A percentile compares a stretch with the other conserved stretches of the same genome.
phyloP scores from a whole-genome alignment of 1,284 basidiomycete species.

The Naganishia cerealis region DNA sequence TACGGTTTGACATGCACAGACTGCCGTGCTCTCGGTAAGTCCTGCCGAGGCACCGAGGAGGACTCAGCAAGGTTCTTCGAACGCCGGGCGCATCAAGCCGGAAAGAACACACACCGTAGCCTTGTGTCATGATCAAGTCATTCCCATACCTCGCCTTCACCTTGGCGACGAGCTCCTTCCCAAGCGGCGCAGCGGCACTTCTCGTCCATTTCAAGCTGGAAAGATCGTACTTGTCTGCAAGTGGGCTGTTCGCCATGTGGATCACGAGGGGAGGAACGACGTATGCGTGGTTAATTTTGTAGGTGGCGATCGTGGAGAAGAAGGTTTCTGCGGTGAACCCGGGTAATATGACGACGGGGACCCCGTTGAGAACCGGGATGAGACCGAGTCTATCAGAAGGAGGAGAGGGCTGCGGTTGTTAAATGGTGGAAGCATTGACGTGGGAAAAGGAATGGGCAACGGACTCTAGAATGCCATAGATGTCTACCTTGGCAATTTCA shows the following conservation, averaged over 20 bases:
- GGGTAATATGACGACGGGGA: constrained; percentile 67
- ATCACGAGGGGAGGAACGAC: constrained; percentile 85
- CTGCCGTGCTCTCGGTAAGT: constrained; percentile 57
- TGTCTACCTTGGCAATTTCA: constrained; percentile 59
- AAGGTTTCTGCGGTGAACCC: constrained; percentile 63
- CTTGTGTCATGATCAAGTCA: constrained; percentile 23
- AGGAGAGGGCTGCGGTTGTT: neutral
- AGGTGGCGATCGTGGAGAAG: constrained; percentile 68
- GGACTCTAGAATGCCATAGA: constrained; percentile 42
- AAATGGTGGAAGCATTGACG: neutral
- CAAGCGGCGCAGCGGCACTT: constrained; percentile 80
- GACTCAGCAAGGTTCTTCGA: constrained; percentile 64
- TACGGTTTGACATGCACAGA: constrained; percentile 48
- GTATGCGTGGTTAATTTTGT: constrained; percentile 64
- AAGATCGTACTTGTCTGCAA: constrained; percentile 70
- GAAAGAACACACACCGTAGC: constrained; percentile 45
- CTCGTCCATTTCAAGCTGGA: constrained; percentile 63
- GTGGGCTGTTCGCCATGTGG: constrained; percentile 54
- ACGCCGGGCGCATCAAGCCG: constrained; percentile 46
- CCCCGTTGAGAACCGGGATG: constrained; percentile 62
- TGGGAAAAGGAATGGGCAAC: neutral
- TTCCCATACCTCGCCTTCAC: constrained; percentile 5
- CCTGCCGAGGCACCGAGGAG: constrained; percentile 66
- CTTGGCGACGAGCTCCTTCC: constrained; percentile 57
- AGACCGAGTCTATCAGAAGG: constrained; percentile 56